Conservation (phyloP, 345 rosid species). For the Pistacia atlantica region DNA sequence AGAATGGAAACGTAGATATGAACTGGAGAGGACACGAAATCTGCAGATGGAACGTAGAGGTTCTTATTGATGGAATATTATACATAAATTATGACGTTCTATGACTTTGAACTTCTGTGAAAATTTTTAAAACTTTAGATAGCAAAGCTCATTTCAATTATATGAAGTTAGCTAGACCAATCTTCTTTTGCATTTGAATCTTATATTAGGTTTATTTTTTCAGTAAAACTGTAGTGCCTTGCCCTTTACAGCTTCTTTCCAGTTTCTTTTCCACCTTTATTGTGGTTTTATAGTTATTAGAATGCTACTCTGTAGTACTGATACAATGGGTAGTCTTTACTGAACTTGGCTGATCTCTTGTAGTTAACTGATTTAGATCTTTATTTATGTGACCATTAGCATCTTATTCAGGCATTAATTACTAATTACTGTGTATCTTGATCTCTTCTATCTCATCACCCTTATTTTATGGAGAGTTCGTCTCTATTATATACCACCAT, state of each 20-base stretch:
- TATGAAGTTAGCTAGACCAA: background rate
- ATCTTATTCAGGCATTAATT: background rate
- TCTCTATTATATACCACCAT: background rate
- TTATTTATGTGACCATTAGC: background rate
- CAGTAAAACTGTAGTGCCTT: background rate
- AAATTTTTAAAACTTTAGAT: background rate
- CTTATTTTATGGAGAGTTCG: background rate
- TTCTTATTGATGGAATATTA: slow-evolving; percentile 29
- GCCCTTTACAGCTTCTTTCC: background rate
- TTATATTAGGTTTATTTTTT: background rate
- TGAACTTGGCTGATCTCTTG: background rate
- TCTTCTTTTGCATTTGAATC: background rate
- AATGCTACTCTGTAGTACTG: background rate
- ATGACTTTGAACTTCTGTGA: background rate
- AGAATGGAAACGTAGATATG: slow-evolving; percentile 97
- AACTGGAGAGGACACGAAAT: slow-evolving; percentile 73
- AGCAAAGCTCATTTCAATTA: background rate
- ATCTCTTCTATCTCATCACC: background rate
- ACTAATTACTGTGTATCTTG: background rate
- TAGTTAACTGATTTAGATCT: background rate
- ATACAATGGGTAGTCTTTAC: slow-evolving; percentile 1
- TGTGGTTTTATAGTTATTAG: background rate
- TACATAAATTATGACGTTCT: slow-evolving; percentile 9
- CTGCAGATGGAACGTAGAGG: slow-evolving; percentile 60
- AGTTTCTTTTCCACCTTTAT: background rate